Evolutionary conservation across 768 basidiomycete genomes (phyloP), one percentile per base, ranked within the genome.

Genomic region (Boletus sp.): DNA sequence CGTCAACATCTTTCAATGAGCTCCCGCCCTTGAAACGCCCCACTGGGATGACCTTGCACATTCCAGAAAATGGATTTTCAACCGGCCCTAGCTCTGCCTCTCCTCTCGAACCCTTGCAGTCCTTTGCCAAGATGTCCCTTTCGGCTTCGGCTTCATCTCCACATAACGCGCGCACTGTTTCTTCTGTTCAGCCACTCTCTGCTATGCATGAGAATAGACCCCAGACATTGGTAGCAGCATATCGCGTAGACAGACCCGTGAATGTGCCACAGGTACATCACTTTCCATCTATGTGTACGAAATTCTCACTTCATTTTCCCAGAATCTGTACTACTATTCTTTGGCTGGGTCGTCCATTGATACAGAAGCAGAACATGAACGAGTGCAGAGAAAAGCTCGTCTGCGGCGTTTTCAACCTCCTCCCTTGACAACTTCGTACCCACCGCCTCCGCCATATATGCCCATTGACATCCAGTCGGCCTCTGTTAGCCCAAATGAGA

Each of bases 281-380:
- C 20, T 63, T 62, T 50, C 48, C 40, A 33, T 64, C 41, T 46
- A 39, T 44, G 32, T 56, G 33, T 44, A 48, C 11, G n/a, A 50
- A 45, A 40, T 50, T 51, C 54, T 67, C 56, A 65, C 36, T n/a
- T 37, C n/a, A 47, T 55, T 47, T 57, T 60, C 39, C 37, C 65
- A 88, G 86, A 79, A 83, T 65, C 73, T 89, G 57, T 92, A 89
- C 73, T 92, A 89, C 68, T 92, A 91, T 73, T 80, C 87, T 4
- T 78, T 92, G 42, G 83, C 89, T 14, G 83, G 86, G 53, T 92
- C 90, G 2, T 89, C 90, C 5, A 75, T 81, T 35, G 69, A 71
- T 50, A 62, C 62, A 35, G 73, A 76, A 58, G 71, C 57, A 49
- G 73, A 78, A 55, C 77, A 80, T 14, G 79, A 83, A 62, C 75